Conservation (phyloP, 345 rosid species). For the Carallia pectinifolia region DNA sequence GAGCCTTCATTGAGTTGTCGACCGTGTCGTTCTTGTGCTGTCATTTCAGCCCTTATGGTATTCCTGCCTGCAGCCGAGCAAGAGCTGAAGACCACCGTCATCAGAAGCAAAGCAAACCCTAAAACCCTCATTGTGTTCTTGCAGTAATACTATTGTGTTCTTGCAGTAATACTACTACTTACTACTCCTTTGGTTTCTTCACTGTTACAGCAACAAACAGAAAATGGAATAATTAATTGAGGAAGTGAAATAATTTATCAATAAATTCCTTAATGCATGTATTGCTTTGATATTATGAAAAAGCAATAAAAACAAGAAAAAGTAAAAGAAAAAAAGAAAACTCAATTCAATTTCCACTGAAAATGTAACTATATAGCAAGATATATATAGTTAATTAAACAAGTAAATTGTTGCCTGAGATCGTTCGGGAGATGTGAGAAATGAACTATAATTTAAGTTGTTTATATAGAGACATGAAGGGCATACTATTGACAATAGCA, state of each 20-base stretch:
- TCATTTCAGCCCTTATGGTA: not conserved
- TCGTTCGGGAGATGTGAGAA: too few relatives aligned
- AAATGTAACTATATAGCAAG: not conserved
- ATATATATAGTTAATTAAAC: too few relatives aligned
- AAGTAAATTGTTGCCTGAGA: too few relatives aligned
- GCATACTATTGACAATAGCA: not conserved
- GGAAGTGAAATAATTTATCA: not conserved
- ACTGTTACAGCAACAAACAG: not conserved
- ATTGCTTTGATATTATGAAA: too few relatives aligned
- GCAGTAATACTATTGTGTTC: too few relatives aligned
- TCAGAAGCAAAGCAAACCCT: not conserved
- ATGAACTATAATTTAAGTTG: not conserved
- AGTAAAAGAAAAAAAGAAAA: not conserved
- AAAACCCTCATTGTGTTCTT: not conserved
- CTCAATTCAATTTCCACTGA: not conserved
- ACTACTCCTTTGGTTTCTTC: not conserved
- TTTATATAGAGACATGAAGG: conserved; percentile 1
- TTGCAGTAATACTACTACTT: too few relatives aligned
- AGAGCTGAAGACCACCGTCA: not conserved
- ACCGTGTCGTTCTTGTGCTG: too few relatives aligned
- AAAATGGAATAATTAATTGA: not conserved
- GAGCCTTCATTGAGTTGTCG: not conserved
- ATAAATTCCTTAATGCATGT: too few relatives aligned
- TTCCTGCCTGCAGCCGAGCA: not conserved
- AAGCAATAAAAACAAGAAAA: too few relatives aligned